Percentiles rank a stretch among this genome's conserved stretches.
Evolutionary conservation across 805 yeast genomes (phyloP).

Genomic region (Pichia nakasei): DNA sequence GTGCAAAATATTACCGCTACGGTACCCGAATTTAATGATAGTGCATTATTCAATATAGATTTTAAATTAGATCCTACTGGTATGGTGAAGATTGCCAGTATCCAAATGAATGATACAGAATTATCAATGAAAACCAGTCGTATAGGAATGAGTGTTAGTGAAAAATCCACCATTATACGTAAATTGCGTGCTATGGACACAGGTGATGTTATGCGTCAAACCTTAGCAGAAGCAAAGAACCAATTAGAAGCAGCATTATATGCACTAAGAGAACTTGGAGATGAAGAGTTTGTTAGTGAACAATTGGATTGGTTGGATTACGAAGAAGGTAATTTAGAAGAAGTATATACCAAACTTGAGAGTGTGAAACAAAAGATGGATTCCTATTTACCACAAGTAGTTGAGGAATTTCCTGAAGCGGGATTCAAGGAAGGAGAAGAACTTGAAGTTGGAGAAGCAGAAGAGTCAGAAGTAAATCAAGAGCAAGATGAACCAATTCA

Average conservation of each 20-base stretch:
- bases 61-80: not conserved
- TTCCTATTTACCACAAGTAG: not conserved
- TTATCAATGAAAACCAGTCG: not conserved
- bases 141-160: not conserved
- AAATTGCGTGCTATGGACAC: not conserved
- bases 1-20: constrained; percentile 26
- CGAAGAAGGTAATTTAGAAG: constrained; percentile 31
- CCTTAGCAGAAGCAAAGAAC: constrained; percentile 33
- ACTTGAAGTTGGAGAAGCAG: not conserved
- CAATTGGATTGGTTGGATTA: constrained; percentile 72
- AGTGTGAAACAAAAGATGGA: constrained; percentile 7
- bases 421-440: not conserved
- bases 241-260: constrained; percentile 68
- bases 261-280: constrained; percentile 43
- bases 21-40: not conserved
- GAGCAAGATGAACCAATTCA: not conserved
- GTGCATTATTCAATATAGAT: not conserved
- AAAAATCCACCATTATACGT: not conserved
- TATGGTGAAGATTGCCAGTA: not conserved
- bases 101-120: not conserved
- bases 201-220: not conserved
- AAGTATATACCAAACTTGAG: constrained; percentile 29
- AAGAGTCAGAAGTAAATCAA: not conserved
- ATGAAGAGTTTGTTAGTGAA: constrained; percentile 34
- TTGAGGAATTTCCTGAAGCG: not conserved